A percentile compares a stretch with the other conserved stretches of the same genome.
These are phyloP conservation scores for Pholiota conissans DNA, from an alignment of 768 basidiomycete genomes.

Conservation along the genomic window DNA sequence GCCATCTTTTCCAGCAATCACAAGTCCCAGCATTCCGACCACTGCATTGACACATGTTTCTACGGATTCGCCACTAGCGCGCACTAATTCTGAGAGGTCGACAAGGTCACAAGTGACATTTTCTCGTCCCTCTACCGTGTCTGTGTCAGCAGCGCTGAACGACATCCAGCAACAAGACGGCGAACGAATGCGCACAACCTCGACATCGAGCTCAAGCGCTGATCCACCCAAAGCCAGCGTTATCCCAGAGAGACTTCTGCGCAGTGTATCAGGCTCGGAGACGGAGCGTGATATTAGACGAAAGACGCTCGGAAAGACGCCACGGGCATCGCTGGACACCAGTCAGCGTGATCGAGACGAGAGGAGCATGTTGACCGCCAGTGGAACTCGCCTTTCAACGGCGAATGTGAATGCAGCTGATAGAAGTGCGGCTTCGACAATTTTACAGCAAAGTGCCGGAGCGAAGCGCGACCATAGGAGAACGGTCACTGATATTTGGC, in stretches of 20 bases:
- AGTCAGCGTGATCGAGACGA: constrained; percentile 8
- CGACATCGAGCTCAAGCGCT: constrained; percentile 21
- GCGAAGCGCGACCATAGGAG: constrained; percentile 38
- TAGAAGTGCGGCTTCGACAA: constrained; percentile 38
- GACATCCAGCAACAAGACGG: constrained; percentile 56
- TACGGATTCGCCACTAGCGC: constrained; percentile 36
- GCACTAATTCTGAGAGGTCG: constrained; percentile 49
- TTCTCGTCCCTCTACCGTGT: constrained; percentile 57
- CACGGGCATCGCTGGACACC: constrained; percentile 47
- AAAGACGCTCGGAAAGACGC: constrained; percentile 35
- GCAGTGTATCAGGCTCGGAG: constrained; percentile 36
- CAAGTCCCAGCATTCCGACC: constrained; percentile 55
- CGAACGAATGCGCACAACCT: constrained; percentile 31
- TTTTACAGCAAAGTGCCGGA: constrained; percentile 16
- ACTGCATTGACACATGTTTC: constrained; percentile 67
- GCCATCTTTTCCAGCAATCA: constrained; percentile 48
- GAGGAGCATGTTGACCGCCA: constrained; percentile 3
- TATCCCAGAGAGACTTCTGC: constrained; percentile 14
- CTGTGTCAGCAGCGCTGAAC: constrained; percentile 52
- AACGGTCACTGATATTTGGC: constrained; percentile 49
- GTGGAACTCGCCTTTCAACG: constrained; percentile 20
- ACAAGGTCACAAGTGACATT: constrained; percentile 56
- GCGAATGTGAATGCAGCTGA: constrained; percentile 35
- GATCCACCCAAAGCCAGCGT: constrained; percentile 23
- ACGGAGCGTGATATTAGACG: constrained; percentile 51